Evolutionary conservation across 257 asterid species (phyloP).

Genomic region (Solanum pinnatisectum): DNA sequence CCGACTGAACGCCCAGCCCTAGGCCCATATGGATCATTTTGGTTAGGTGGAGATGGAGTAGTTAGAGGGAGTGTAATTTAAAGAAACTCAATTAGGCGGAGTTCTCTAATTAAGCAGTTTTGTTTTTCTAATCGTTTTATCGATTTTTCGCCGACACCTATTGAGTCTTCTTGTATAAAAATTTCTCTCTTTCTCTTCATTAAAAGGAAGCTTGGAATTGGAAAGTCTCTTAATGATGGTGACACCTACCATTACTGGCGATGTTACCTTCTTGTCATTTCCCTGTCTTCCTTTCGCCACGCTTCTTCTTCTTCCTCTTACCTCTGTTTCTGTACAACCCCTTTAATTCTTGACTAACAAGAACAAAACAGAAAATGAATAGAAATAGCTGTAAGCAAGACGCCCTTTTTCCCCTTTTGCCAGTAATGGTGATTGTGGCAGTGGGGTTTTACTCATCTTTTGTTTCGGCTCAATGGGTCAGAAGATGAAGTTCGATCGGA

Average conservation of each 20-base stretch:
- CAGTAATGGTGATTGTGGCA: constrained; percentile 20
- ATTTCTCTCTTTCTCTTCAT: constrained; percentile 25
- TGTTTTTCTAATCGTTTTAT: not conserved
- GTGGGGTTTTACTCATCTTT: constrained; percentile 13
- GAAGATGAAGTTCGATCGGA: constrained; percentile 65
- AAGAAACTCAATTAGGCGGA: not conserved
- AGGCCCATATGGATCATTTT: too few species aligned
- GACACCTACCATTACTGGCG: constrained; percentile 27
- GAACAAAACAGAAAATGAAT: not conserved
- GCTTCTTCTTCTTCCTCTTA: not conserved
- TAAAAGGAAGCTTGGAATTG: constrained; percentile 53
- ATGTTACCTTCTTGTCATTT: constrained; percentile 1
- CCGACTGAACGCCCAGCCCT: too few species aligned
- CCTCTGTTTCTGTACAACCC: not conserved
- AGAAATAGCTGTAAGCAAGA: not conserved
- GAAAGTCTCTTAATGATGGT: constrained; percentile 44
- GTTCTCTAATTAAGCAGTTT: not conserved
- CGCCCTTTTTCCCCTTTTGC: not conserved
- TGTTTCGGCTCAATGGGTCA: constrained; percentile 17
- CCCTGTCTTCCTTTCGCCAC: not conserved
- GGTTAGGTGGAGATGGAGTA: too few species aligned
- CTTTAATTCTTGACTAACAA: not conserved
- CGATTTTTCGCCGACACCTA: constrained; percentile 38
- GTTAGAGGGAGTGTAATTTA: not conserved
- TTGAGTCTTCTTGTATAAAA: not conserved